These are phyloP conservation scores for Vickermania ingenoplastis DNA, from an alignment of 208 protist genomes.

Conservation along the genomic window DNA sequence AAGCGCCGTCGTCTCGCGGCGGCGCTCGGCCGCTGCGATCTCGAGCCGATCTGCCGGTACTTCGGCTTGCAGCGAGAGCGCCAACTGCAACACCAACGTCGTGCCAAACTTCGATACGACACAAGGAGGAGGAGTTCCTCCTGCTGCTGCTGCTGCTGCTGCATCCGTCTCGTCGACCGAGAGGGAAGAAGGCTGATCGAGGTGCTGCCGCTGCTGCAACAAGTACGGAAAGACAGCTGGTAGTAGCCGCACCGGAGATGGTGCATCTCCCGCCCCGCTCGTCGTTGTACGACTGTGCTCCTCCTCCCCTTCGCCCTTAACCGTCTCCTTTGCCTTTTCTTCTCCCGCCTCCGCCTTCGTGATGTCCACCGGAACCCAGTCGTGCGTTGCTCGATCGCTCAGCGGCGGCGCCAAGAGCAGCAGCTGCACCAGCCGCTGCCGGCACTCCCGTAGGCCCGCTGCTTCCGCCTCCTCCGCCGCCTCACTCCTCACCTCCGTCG, in stretches of 20 bases:
- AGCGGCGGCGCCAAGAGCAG: constrained; percentile 7
- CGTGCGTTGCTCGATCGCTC: constrained; percentile 10
- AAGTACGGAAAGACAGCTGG: constrained; percentile 66
- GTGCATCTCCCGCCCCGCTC: not conserved
- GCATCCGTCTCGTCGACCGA: too few relatives aligned
- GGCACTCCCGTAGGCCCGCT: constrained; percentile 12
- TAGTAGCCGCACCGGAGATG: constrained; percentile 15
- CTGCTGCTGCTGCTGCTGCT: constrained; percentile 16
- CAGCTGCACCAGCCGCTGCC: constrained; percentile 12
- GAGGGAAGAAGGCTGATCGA: constrained; percentile 24
- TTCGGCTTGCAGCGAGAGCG: not conserved
- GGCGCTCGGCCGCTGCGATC: not conserved
- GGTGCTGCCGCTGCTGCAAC: constrained; percentile 21
- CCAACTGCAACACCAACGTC: not conserved
- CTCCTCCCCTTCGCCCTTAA: not conserved
- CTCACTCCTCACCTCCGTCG: too few relatives aligned
- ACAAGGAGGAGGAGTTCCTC: constrained; percentile 19
- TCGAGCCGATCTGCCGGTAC: not conserved
- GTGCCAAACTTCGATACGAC: too few relatives aligned
- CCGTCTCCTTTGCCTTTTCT: constrained; percentile 1
- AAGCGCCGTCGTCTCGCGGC: not conserved
- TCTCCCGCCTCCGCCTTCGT: constrained; percentile 2
- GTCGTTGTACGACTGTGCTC: too few relatives aligned
- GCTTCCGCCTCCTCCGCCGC: constrained; percentile 30
- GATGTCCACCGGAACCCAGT: constrained; percentile 4